These are phyloP conservation scores for Asclepias syriaca DNA, from an alignment of 257 asterid species.

Conservation along the genomic window DNA sequence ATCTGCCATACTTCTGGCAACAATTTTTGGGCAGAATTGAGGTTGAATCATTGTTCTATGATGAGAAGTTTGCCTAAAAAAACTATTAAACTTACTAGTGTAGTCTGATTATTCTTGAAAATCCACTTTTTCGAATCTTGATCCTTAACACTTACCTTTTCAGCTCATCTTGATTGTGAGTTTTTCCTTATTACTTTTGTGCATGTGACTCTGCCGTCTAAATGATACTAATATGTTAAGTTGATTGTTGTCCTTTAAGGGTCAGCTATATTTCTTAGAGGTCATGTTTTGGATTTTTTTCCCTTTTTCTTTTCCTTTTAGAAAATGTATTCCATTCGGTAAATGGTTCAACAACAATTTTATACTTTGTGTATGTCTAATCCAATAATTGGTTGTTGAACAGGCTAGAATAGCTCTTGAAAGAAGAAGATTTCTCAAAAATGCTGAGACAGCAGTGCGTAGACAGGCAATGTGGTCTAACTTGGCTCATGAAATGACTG, in stretches of 20 bases:
- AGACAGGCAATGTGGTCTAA: slow-evolving; percentile 95
- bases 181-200: neutral
- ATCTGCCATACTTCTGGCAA: neutral
- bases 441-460: slow-evolving; percentile 94
- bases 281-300: neutral
- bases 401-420: slow-evolving; percentile 99
- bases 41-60: slow-evolving; percentile 3
- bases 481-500: slow-evolving; percentile 99
- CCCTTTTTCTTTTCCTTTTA: neutral
- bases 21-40: neutral
- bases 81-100: neutral
- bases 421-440: slow-evolving; percentile 84
- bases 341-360: neutral
- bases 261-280: neutral
- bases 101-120: neutral
- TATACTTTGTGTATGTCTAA: neutral
- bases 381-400: slow-evolving; percentile 15
- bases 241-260: neutral
- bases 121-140: neutral
- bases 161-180: neutral
- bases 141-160: neutral
- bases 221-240: neutral
- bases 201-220: neutral
- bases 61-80: neutral
- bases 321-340: neutral